phyloP scores from a whole-genome alignment of 2,329 filamentous ascomycete species.

The Pseudopyrenochaeta lycopersici region DNA sequence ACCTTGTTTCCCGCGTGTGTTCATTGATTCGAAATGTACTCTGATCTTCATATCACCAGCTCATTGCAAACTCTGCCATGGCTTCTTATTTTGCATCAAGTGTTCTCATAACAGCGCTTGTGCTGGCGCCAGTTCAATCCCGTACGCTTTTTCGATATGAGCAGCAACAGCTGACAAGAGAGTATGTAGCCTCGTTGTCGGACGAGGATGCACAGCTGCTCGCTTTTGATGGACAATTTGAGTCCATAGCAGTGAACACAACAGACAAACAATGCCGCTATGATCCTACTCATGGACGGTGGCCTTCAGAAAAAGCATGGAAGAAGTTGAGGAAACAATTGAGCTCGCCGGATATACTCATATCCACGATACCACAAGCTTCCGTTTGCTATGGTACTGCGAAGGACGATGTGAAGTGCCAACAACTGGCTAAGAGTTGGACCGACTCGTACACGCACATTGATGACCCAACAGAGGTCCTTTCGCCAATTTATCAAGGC shows the following conservation, averaged over 20 bases:
- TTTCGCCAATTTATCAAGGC: slow-evolving; percentile 40
- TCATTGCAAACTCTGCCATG: background rate
- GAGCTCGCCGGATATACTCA: slow-evolving; percentile 28
- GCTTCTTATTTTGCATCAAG: background rate
- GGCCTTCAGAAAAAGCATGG: slow-evolving; percentile 36
- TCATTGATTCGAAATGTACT: background rate
- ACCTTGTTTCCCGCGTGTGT: background rate
- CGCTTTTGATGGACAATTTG: slow-evolving; percentile 27
- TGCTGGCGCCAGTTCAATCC: slow-evolving; percentile 19
- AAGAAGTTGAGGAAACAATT: slow-evolving; percentile 29
- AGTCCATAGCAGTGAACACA: slow-evolving; percentile 13
- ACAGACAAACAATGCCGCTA: slow-evolving; percentile 30
- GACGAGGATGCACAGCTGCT: slow-evolving; percentile 30
- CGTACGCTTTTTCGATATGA: slow-evolving; percentile 31
- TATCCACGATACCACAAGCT: slow-evolving; percentile 29
- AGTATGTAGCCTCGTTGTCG: slow-evolving; percentile 30
- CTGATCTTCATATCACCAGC: background rate
- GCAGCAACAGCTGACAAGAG: slow-evolving; percentile 31
- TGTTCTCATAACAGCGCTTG: background rate
- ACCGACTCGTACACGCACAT: slow-evolving; percentile 28
- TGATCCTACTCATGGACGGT: slow-evolving; percentile 29
- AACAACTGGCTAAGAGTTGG: slow-evolving; percentile 28
- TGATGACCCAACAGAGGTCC: slow-evolving; percentile 34
- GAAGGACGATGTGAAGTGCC: slow-evolving; percentile 31
- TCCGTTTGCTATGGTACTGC: slow-evolving; percentile 30